Evolutionary conservation across 805 yeast genomes (phyloP).

Genomic region (Komagataella pseudopastoris): DNA sequence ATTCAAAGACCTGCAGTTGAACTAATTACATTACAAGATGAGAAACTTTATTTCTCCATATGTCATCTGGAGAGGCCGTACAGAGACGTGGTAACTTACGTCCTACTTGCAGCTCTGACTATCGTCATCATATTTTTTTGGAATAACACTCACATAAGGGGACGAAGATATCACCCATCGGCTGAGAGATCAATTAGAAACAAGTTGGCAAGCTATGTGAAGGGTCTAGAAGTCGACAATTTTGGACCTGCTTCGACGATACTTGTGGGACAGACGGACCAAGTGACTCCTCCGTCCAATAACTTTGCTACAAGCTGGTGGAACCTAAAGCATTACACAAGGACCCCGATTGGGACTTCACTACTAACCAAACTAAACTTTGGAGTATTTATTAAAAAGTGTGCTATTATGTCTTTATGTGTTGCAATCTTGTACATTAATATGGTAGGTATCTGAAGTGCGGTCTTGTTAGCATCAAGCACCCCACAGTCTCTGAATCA

Average conservation of each 20-base stretch:
- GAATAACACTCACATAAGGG: background rate
- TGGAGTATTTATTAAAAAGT: background rate
- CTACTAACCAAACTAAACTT: background rate
- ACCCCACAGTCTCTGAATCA: constrained; percentile 51
- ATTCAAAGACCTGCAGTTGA: constrained; percentile 22
- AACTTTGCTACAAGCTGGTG: background rate
- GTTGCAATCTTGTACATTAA: background rate
- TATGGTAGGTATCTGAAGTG: constrained; percentile 9
- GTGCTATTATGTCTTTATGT: background rate
- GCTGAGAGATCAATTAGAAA: background rate
- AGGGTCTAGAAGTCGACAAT: background rate
- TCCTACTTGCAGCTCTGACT: constrained; percentile 19
- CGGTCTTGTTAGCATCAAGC: constrained; percentile 16
- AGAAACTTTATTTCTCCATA: constrained; percentile 16
- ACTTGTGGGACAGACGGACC: background rate
- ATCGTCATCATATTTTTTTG: constrained; percentile 3
- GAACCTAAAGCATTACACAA: background rate
- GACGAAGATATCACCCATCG: background rate
- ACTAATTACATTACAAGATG: constrained; percentile 13
- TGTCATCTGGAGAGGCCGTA: constrained; percentile 36
- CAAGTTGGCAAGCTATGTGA: background rate
- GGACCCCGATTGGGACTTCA: background rate
- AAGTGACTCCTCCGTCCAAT: background rate
- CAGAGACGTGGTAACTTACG: constrained; percentile 23
- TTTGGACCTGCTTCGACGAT: background rate